A percentile compares a stretch with the other conserved stretches of the same genome.
These are phyloP conservation scores for Talaromyces sp. DNA, from an alignment of 2,329 filamentous ascomycete genomes.

Conservation along the genomic window DNA sequence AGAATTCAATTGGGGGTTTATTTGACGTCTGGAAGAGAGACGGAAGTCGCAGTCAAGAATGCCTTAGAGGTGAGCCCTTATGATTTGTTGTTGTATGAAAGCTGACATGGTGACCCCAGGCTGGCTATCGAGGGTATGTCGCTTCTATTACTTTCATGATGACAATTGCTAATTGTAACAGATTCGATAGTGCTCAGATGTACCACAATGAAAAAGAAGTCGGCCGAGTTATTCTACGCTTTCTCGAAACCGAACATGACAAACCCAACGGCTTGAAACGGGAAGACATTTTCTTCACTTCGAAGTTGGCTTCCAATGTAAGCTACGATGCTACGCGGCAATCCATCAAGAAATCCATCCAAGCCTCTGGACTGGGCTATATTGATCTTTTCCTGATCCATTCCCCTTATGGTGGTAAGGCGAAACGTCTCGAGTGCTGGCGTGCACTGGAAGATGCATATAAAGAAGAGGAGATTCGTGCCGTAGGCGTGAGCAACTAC, in stretches of 20 bases:
- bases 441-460: constrained; percentile 73
- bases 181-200: constrained; percentile 60
- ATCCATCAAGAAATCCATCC: constrained; percentile 64
- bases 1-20: constrained; percentile 73
- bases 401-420: constrained; percentile 70
- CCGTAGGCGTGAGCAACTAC: constrained; percentile 74
- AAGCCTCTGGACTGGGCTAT: constrained; percentile 66
- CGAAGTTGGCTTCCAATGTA: constrained; percentile 67
- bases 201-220: constrained; percentile 70
- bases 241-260: constrained; percentile 45
- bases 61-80: constrained; percentile 50
- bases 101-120: constrained; percentile 32
- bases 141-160: background rate
- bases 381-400: constrained; percentile 78
- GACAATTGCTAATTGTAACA: background rate
- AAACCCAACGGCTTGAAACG: constrained; percentile 56
- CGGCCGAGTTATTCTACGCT: constrained; percentile 62
- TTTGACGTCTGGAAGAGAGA: constrained; percentile 63
- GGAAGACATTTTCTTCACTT: constrained; percentile 74
- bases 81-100: background rate
- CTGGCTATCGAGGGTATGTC: constrained; percentile 25
- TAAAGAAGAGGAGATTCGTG: constrained; percentile 64
- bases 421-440: constrained; percentile 69
- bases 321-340: constrained; percentile 65
- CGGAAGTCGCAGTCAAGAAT: constrained; percentile 55